Conservation (phyloP, 495 filamentous ascomycete genomes). For the Lasiosphaeria hispida region DNA sequence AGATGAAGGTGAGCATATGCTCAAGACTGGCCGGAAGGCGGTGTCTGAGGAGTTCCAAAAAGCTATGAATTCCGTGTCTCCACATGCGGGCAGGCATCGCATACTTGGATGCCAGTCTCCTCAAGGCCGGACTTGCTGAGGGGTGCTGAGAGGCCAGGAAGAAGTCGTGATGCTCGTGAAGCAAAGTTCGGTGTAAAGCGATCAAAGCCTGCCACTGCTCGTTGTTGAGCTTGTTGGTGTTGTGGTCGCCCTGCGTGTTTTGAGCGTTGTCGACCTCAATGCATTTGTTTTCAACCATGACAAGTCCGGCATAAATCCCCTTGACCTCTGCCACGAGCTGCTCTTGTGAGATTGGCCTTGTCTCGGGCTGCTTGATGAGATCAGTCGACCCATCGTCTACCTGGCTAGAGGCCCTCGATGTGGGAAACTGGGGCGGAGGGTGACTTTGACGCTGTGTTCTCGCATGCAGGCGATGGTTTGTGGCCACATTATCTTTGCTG, state of each 20-base stretch:
- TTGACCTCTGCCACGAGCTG: conserved; percentile 70
- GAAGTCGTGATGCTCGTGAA: conserved; percentile 77
- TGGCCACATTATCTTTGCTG: conserved; percentile 28
- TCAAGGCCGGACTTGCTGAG: conserved; percentile 57
- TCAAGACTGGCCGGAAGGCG: conserved; percentile 68
- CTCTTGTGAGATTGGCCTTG: conserved; percentile 69
- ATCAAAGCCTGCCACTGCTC: conserved; percentile 74
- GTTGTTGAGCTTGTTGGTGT: conserved; percentile 46
- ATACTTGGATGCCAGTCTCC: conserved; percentile 63
- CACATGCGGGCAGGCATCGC: conserved; percentile 83
- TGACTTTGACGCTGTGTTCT: conserved; percentile 9
- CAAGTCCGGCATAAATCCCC: conserved; percentile 71
- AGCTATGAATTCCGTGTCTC: conserved; percentile 61
- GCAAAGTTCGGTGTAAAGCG: conserved; percentile 64
- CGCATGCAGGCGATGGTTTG: conserved; percentile 13
- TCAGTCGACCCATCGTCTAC: conserved; percentile 16
- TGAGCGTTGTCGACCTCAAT: conserved; percentile 68
- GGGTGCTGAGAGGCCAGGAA: conserved; percentile 76
- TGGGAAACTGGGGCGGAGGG: conserved; percentile 2
- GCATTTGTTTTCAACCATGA: conserved; percentile 79
- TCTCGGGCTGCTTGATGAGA: conserved; percentile 57
- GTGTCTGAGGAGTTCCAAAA: conserved; percentile 69
- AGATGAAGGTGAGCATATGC: conserved; percentile 79
- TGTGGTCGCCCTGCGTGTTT: conserved; percentile 38
- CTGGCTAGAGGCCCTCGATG: not conserved